Evolutionary conservation across 352 stramenopile species (phyloP).

Genomic region (Thraustochytrium striatum): DNA sequence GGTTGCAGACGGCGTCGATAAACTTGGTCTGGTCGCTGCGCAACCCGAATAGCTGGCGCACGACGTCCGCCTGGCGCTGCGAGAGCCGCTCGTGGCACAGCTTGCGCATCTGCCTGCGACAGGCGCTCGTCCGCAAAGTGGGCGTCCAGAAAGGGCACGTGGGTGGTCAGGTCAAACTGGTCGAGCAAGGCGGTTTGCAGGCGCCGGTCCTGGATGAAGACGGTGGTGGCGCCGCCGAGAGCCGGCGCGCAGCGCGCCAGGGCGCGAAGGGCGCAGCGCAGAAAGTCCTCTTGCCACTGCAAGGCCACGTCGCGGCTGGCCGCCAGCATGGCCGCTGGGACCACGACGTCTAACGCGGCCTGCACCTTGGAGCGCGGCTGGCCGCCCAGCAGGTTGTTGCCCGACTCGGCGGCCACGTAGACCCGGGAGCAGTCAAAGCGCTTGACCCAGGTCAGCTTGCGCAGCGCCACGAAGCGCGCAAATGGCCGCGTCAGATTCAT

Average conservation of each 20-base stretch:
- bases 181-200: not conserved
- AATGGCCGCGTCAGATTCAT: slow-evolving; percentile 26
- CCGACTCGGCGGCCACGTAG: not conserved
- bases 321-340: not conserved
- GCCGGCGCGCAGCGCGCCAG: not conserved
- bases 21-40: no score
- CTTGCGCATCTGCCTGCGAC: not conserved
- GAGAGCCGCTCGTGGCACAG: not conserved
- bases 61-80: not conserved
- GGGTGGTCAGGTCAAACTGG: not conserved
- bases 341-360: slow-evolving; percentile 10
- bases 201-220: slow-evolving; percentile 21
- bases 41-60: no score
- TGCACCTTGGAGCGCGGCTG: slow-evolving; percentile 45
- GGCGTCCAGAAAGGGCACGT: not conserved
- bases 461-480: slow-evolving; percentile 19
- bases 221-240: not conserved
- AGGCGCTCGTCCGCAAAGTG: not conserved
- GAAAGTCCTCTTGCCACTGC: slow-evolving; percentile 6
- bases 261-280: not conserved
- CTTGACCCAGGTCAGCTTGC: slow-evolving; percentile 26
- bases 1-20: no score
- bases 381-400: slow-evolving; percentile 28
- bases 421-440: slow-evolving; percentile 17
- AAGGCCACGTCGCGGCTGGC: not conserved